Evolutionary conservation across 176 grass and related monocot genomes (phyloP), one percentile per base, ranked within the genome.

Genomic region (Eleusine indica): DNA sequence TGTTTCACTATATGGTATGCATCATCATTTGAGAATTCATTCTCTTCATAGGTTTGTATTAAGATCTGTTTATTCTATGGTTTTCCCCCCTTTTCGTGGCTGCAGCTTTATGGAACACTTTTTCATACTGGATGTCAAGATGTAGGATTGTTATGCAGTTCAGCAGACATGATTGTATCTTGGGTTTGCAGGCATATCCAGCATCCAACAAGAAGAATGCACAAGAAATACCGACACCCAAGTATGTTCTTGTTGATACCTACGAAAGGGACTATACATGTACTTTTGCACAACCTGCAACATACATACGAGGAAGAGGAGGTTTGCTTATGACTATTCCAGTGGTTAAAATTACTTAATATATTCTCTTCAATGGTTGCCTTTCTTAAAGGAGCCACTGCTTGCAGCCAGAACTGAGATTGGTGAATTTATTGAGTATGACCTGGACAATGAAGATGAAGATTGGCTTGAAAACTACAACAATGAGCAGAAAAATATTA

Each of bases 381-480:
- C 49, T 73, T 84, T 82, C 62, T 70, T 60, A 76, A 28, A 76
- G 63, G 58, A 48, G 78, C 49, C 76, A 70, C 74, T 57, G 7
- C 47, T 37, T 92, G 79, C 94, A 94, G 91, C 90, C 76, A 96
- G 94, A 83, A 82, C 88, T 76, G 94, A 96, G 42, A 89, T 96
- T 54, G 81, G 94, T 62, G 94, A 93, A 70, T 96, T 93, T 66
- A 84, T 93, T 5, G 94, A 96, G 78, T 96, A 96, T 77, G 94
- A 96, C 83, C 70, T 96, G 77, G 94, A 96, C 44, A 89, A 93
- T 83, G 94, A 96, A 76, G 91, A 96, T 73, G 94, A 96, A 80
- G 89, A 96, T 46, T 96, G 94, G 94, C 94, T 96, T 76, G 86
- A 93, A 78, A 84, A 91, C 41, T 91, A 86, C 46, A 93, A 93